Base-by-base conservation (phyloP, 352 stramenopile species). In the Lagenidium giganteum region DNA sequence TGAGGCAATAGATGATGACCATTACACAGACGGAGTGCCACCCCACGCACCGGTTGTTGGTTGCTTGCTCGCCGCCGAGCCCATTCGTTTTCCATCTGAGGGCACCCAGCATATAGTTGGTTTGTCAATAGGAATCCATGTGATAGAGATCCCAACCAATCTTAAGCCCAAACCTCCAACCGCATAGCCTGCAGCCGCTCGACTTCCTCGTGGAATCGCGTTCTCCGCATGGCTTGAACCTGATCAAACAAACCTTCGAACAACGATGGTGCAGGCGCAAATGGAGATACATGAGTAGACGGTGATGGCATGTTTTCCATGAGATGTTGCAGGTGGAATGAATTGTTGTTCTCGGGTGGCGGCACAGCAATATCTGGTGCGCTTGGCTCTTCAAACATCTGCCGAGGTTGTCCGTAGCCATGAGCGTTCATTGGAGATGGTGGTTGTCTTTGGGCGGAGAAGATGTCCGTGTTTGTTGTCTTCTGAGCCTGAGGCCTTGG, bases 161-260 rank as follows among this genome's bases (percentile, higher is more conserved):
- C 4, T 26, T 13, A 7, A 23, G 5, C 9, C 38, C 33, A 12
- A 20, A 80, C 61, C 41, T 84, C 68, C 6, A 32, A 26, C 20
- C 54, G 51, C n/a, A 74, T 51, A 24, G 40, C 53, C 24, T 76
- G 65, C 14, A 85, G 45, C 6, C 33, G 35, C 24, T 64, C 44
- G 7, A 85, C 45, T 7, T 75, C 52, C 13, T 72, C 64, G 25
- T 76, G 58, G 51, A 85, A 61, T 7, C 48, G 34, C 13, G 47
- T 51, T 7, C 49, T 60, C n/a, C 45, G 54, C 18, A 45, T 38
- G 1, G 44, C 57, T 12, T 60, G 48, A 12, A 61, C 61, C 22
- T 64, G 36, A 20, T 81, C 62, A 16, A 83, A 18, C 18, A 86
- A 28, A 2, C 67, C 61, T 46, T 83, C 73, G 23, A 83, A 86